Percentiles rank a stretch among this genome's conserved stretches.
These are phyloP conservation scores for Yamadazyma olivae DNA, from an alignment of 805 yeast genomes.

Conservation along the genomic window DNA sequence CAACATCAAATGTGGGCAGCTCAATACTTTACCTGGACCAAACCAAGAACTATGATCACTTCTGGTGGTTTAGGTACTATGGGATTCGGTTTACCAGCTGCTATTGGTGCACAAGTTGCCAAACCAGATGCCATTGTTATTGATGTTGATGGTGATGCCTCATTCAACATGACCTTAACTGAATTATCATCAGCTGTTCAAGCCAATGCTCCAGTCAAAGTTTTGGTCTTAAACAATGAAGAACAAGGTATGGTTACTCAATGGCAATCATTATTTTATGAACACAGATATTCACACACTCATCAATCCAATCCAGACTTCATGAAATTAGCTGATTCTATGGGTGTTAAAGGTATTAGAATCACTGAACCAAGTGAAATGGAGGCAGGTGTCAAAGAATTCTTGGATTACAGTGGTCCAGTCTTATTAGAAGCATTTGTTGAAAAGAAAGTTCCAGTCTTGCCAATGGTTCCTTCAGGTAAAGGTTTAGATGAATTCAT, in stretches of 20 bases:
- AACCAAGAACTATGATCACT: constrained; percentile 92
- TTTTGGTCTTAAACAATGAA: constrained; percentile 88
- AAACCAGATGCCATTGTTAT: constrained; percentile 92
- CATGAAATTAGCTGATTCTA: constrained; percentile 87
- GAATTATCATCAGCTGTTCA: constrained; percentile 95
- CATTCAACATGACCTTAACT: constrained; percentile 96
- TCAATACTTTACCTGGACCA: constrained; percentile 91
- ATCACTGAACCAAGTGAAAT: constrained; percentile 65
- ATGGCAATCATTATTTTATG: constrained; percentile 97
- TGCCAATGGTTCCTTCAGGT: constrained; percentile 98
- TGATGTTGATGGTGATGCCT: constrained; percentile 98
- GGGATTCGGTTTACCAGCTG: constrained; percentile 98
- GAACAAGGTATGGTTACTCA: constrained; percentile 99
- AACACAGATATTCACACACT: constrained; percentile 96
- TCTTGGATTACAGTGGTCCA: constrained; percentile 78
- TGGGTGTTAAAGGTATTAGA: constrained; percentile 86
- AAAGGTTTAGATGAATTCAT: constrained; percentile 92
- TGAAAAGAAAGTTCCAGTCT: constrained; percentile 91
- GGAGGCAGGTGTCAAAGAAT: constrained; percentile 48
- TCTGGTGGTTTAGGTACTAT: constrained; percentile 98
- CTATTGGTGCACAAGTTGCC: constrained; percentile 97
- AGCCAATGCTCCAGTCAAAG: constrained; percentile 86
- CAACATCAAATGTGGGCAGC: constrained; percentile 99
- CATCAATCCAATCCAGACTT: constrained; percentile 95
- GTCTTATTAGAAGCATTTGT: constrained; percentile 86